Conservation (phyloP, 805 yeast species). For the Alloascoidea africana region DNA sequence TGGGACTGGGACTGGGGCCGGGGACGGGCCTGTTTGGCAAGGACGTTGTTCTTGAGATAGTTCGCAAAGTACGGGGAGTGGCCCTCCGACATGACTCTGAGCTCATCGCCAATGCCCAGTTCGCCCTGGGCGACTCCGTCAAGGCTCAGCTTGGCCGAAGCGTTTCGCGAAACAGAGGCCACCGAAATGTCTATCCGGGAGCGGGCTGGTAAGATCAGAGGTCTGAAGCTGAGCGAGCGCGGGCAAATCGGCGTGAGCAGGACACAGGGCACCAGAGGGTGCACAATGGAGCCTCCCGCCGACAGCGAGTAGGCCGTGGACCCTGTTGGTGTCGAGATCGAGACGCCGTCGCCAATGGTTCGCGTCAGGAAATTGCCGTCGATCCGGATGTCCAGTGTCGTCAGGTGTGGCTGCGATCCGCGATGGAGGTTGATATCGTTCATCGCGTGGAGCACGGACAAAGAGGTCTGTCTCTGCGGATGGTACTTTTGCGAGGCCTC, state of each 20-base stretch:
- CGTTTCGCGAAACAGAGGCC: slow-evolving; percentile 18
- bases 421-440: slow-evolving; percentile 83
- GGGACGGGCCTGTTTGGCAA: slow-evolving; percentile 3
- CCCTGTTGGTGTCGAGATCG: slow-evolving; percentile 84
- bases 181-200: slow-evolving; percentile 38
- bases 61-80: neutral
- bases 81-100: slow-evolving; percentile 47
- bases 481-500: slow-evolving; percentile 4
- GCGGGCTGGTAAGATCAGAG: slow-evolving; percentile 64
- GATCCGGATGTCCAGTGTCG: slow-evolving; percentile 70
- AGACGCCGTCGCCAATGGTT: slow-evolving; percentile 86
- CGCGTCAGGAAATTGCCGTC: slow-evolving; percentile 77
- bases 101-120: slow-evolving; percentile 63
- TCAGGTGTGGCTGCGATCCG: slow-evolving; percentile 76
- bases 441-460: slow-evolving; percentile 58
- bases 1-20: too few species aligned
- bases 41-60: neutral
- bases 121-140: slow-evolving; percentile 74
- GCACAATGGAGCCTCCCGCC: slow-evolving; percentile 87
- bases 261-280: slow-evolving; percentile 74
- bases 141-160: slow-evolving; percentile 46
- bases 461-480: slow-evolving; percentile 4
- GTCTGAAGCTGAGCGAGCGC: slow-evolving; percentile 78
- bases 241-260: slow-evolving; percentile 88
- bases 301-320: slow-evolving; percentile 85